Evolutionary conservation across 2,329 filamentous ascomycete species (phyloP), one percentile per base, ranked within the genome.

Genomic region (Colletotrichum falcatum): DNA sequence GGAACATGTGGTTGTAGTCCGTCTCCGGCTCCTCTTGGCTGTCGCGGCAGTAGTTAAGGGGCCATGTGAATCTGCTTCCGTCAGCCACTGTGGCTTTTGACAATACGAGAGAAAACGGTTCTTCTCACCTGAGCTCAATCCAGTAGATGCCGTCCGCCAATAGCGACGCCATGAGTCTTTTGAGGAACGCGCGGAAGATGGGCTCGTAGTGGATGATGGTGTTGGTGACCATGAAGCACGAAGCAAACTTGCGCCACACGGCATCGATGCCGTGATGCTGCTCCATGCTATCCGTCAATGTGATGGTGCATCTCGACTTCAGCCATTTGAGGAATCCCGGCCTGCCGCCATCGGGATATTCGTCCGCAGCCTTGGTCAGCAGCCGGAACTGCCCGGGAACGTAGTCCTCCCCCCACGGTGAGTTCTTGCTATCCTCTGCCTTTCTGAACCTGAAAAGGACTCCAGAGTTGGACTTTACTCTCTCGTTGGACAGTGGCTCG

Each of bases 131-230:
- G 72, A 97, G 82, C 77, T 97, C 94, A 23, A 91, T 90, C 84
- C 93, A 97, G 75, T 85, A 88, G 42, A 97, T 87, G 12, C 93
- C 92, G 79, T 97, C 94, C 7, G 88, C 87, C 12, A 89, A 82
- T 20, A 97, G 83, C 53, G 90, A 85, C 55, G 83, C 81, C 76
- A 95, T 87, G 76, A 97, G 83, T 30, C 87, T 86, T 30, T 85
- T 87, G 71, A 96, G 81, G 76, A 92, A 94, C 30, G 85, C 85
- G 55, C 92, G 88, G 81, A 92, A 94, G 65, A 97, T 92, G 2
- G 94, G 93, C 80, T 97, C 94, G 80, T 96, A 95, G 80, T 90
- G 91, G 39, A 95, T 84, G 58, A 96, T 85, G 16, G 88, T 90
- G 59, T 88, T 87, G 62, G 95, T 84, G 14, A 94, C 86, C 3